phyloP scores from a whole-genome alignment of 208 protist genomes.

The Acanthamoeba triangularis region DNA sequence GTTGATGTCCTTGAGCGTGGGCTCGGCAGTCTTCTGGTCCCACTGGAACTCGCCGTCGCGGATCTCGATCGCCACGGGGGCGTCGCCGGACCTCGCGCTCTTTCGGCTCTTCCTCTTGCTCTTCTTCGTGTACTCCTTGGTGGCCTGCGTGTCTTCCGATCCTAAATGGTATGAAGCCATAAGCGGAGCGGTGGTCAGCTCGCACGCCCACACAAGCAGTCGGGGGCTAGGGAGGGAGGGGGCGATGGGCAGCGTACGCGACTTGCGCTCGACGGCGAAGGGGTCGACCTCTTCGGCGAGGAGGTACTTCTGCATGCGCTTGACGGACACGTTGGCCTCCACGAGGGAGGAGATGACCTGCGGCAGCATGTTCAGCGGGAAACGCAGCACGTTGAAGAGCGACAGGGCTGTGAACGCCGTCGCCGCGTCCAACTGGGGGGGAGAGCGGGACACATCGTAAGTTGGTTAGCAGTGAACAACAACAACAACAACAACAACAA shows the following conservation, averaged over 20 bases:
- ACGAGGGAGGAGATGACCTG: conserved; percentile 89
- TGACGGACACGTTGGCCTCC: conserved; percentile 92
- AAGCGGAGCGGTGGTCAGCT: background rate
- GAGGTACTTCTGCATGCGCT: conserved; percentile 89
- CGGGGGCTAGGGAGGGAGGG: background rate
- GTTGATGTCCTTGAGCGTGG: conserved; percentile 73
- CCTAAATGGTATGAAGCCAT: too few relatives aligned
- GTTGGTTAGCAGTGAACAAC: background rate
- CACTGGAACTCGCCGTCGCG: conserved; percentile 47
- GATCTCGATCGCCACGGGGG: conserved; percentile 46
- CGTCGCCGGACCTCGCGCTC: background rate
- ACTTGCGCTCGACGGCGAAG: background rate
- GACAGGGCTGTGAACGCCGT: conserved; percentile 95
- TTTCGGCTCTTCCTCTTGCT: background rate
- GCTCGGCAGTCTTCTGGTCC: conserved; percentile 41
- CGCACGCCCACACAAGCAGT: background rate
- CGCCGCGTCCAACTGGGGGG: conserved; percentile 88
- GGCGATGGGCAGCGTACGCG: background rate
- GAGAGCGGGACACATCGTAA: background rate
- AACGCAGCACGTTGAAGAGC: conserved; percentile 94
- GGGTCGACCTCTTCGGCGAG: conserved; percentile 44
- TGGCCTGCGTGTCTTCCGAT: background rate
- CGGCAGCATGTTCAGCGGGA: conserved; percentile 94
- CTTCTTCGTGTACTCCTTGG: too few relatives aligned
- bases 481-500: background rate